These are phyloP conservation scores for Cladosporium sp. DNA, from an alignment of 2,329 filamentous ascomycete species.

Conservation along the genomic window DNA sequence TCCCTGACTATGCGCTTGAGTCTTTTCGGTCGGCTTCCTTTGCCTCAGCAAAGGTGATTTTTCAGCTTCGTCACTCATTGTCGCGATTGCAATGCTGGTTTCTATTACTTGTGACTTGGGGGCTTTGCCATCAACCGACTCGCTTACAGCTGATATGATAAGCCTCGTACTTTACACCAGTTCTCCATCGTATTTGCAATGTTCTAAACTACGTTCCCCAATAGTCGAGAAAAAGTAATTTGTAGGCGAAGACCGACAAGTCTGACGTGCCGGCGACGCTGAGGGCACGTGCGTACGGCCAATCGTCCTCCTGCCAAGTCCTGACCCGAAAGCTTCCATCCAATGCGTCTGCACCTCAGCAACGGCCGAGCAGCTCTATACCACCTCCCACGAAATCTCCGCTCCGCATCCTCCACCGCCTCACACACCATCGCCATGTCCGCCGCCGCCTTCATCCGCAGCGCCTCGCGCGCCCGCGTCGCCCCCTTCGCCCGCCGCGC, in stretches of 20 bases:
- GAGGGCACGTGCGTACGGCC: neutral
- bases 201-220: too few relatives aligned
- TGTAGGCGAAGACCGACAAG: slow-evolving; percentile 6
- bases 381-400: slow-evolving; percentile 2
- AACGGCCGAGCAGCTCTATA: neutral
- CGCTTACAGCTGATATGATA: too few relatives aligned
- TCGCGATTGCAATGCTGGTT: neutral
- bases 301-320: slow-evolving; percentile 5
- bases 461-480: slow-evolving; percentile 9
- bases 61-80: slow-evolving; percentile 7
- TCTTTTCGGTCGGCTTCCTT: neutral
- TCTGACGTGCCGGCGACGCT: neutral
- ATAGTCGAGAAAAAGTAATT: neutral
- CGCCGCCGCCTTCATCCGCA: slow-evolving; percentile 8
- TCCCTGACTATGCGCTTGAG: neutral
- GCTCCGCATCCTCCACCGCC: slow-evolving; percentile 2
- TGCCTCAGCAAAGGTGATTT: slow-evolving; percentile 3
- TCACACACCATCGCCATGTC: slow-evolving; percentile 2
- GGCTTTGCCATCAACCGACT: too few relatives aligned
- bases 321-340: slow-evolving; percentile 6
- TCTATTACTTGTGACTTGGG: too few relatives aligned
- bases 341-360: slow-evolving; percentile 11
- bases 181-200: too few relatives aligned
- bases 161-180: too few relatives aligned
- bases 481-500: slow-evolving; percentile 1